Evolutionary conservation across 2,329 filamentous ascomycete species (phyloP).

Genomic region (Nannizziopsis barbatae): DNA sequence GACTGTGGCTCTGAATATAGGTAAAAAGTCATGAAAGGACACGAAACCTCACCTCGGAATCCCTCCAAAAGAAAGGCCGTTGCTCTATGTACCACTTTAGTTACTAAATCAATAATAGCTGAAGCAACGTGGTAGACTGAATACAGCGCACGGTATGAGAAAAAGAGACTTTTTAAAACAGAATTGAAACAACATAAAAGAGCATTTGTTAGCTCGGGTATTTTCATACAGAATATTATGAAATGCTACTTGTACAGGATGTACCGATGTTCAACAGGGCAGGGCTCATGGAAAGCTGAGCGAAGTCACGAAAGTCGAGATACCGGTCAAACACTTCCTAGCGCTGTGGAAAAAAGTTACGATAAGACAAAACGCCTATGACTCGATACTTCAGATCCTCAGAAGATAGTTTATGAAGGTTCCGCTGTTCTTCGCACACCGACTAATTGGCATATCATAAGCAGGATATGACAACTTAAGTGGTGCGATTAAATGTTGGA

Average conservation of each 20-base stretch:
- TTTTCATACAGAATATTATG: not conserved
- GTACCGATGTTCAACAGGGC: slow-evolving; percentile 1
- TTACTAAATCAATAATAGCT: too few species aligned
- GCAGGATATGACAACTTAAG: slow-evolving; percentile 85
- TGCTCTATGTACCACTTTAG: too few species aligned
- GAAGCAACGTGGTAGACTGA: too few species aligned
- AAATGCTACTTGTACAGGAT: not conserved
- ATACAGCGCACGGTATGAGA: too few species aligned
- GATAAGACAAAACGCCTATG: slow-evolving; percentile 14
- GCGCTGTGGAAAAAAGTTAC: slow-evolving; percentile 8
- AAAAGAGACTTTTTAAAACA: too few species aligned
- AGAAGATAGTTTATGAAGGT: slow-evolving; percentile 26
- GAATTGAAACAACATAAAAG: too few species aligned
- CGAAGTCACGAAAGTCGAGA: slow-evolving; percentile 1
- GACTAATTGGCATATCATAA: slow-evolving; percentile 92
- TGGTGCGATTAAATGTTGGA: slow-evolving; percentile 51
- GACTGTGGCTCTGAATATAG: slow-evolving; percentile 36
- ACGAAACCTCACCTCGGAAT: too few species aligned
- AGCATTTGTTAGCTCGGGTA: too few species aligned
- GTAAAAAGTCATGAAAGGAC: not conserved
- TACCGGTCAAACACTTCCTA: slow-evolving; percentile 12
- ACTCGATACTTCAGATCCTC: not conserved
- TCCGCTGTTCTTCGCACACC: slow-evolving; percentile 69
- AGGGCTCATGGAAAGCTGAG: not conserved
- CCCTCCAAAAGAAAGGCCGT: too few species aligned